Percentiles rank a stretch among this genome's conserved stretches.
Conservation (phyloP, 139 green algal species). For the Coelastrella sp. region DNA sequence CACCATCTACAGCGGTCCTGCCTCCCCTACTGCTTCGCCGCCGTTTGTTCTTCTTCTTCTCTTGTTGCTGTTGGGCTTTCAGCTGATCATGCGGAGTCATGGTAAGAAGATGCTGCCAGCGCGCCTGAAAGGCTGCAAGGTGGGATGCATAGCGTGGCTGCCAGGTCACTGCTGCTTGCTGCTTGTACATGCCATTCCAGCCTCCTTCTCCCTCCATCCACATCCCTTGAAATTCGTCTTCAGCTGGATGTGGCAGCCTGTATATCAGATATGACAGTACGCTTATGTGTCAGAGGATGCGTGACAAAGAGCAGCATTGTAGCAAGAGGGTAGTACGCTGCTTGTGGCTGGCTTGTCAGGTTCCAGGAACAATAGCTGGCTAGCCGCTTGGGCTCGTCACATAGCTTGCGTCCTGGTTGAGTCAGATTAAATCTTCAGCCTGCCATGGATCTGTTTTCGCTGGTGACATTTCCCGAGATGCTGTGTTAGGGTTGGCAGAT, state of each 20-base stretch:
- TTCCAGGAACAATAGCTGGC: too few relatives aligned
- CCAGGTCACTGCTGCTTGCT: background rate
- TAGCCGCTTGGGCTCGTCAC: too few relatives aligned
- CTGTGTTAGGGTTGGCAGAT: background rate
- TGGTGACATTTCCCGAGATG: too few relatives aligned
- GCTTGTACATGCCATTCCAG: conserved; percentile 22
- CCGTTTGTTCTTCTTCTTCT: background rate
- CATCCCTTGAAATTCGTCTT: conserved; percentile 42
- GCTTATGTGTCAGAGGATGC: too few relatives aligned
- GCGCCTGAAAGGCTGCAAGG: background rate
- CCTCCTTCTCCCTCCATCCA: conserved; percentile 48
- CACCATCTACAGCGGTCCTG: background rate
- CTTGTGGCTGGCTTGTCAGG: too few relatives aligned
- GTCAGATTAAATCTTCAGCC: too few relatives aligned
- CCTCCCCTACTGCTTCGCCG: background rate
- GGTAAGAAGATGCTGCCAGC: conserved; percentile 32
- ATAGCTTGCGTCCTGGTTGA: too few relatives aligned
- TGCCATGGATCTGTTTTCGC: too few relatives aligned
- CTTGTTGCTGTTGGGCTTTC: background rate
- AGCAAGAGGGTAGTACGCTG: too few relatives aligned
- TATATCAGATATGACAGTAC: too few relatives aligned
- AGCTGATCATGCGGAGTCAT: conserved; percentile 14
- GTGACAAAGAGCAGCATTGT: too few relatives aligned
- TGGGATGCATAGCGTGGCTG: background rate
- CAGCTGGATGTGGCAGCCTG: conserved; percentile 32